Evolutionary conservation across 2,329 filamentous ascomycete genomes (phyloP).

Genomic region (Ceratocystis harringtonii): DNA sequence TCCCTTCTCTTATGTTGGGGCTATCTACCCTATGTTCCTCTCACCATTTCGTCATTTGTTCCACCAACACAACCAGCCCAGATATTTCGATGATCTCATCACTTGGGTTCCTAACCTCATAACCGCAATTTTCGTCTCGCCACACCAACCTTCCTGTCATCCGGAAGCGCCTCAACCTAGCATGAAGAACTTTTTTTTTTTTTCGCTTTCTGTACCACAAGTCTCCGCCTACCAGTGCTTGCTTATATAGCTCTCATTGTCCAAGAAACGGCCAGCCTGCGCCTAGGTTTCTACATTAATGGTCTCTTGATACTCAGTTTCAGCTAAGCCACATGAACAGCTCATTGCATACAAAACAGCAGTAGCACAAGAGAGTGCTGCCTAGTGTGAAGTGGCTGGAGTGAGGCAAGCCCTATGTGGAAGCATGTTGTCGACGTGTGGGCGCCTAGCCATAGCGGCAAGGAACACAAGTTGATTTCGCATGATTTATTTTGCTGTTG

Average conservation of each 20-base stretch:
- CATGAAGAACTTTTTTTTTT: background rate
- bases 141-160: background rate
- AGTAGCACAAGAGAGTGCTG: background rate
- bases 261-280: too few relatives aligned
- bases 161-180: background rate
- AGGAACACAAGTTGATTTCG: too few relatives aligned
- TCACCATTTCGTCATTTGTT: background rate
- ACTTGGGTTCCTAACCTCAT: background rate
- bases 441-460: background rate
- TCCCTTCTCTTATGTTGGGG: background rate
- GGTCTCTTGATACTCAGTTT: background rate
- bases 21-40: background rate
- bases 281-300: too few relatives aligned
- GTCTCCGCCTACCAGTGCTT: background rate
- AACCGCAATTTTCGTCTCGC: background rate
- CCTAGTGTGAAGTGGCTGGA: background rate
- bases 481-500: background rate
- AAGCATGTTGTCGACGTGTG: background rate
- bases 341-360: background rate
- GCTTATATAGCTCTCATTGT: too few relatives aligned
- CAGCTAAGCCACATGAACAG: slow-evolving; percentile 1
- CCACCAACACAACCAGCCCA: background rate
- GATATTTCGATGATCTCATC: background rate
- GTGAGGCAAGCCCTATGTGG: background rate
- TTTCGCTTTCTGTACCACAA: background rate